A percentile compares a stretch with the other conserved stretches of the same genome.
These are phyloP conservation scores for Microcos paniculata DNA, from an alignment of 345 rosid genomes.

Conservation along the genomic window DNA sequence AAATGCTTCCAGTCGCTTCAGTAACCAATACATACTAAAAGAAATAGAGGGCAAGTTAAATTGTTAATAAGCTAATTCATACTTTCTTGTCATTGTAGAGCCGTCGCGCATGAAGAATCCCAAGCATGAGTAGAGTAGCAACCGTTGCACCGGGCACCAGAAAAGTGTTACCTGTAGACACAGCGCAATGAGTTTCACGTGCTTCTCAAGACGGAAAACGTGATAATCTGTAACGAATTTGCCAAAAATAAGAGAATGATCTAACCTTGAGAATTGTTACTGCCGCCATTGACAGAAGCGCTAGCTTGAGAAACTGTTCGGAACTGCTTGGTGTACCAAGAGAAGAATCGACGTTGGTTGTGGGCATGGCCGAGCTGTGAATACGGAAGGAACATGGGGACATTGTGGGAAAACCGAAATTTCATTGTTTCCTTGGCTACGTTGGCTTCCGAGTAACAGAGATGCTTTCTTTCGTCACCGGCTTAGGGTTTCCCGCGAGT, in stretches of 20 bases:
- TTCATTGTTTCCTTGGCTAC: slow-evolving; percentile 28
- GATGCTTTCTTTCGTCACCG: background rate
- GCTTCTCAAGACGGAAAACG: background rate
- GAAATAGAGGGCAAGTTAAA: background rate
- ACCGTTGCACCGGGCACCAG: slow-evolving; percentile 87
- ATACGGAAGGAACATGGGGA: slow-evolving; percentile 29
- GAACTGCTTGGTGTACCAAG: slow-evolving; percentile 46
- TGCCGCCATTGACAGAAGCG: slow-evolving; percentile 43
- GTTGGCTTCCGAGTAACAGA: background rate
- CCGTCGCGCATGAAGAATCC: slow-evolving; percentile 92
- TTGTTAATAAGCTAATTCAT: background rate
- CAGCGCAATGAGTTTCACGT: slow-evolving; percentile 12
- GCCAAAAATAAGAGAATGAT: background rate
- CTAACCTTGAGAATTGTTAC: slow-evolving; percentile 58
- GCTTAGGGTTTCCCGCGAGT: background rate
- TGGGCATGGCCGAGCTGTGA: slow-evolving; percentile 28
- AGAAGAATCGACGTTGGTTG: slow-evolving; percentile 40
- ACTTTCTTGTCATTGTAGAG: slow-evolving; percentile 92
- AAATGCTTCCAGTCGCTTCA: background rate
- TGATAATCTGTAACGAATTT: background rate
- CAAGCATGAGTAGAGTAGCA: slow-evolving; percentile 93
- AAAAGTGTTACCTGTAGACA: slow-evolving; percentile 56
- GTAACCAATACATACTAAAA: background rate
- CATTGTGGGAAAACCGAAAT: slow-evolving; percentile 37
- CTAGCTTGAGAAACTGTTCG: slow-evolving; percentile 40